Conservation (phyloP, 2,329 filamentous ascomycete species). For the Scedosporium dehoogii region DNA sequence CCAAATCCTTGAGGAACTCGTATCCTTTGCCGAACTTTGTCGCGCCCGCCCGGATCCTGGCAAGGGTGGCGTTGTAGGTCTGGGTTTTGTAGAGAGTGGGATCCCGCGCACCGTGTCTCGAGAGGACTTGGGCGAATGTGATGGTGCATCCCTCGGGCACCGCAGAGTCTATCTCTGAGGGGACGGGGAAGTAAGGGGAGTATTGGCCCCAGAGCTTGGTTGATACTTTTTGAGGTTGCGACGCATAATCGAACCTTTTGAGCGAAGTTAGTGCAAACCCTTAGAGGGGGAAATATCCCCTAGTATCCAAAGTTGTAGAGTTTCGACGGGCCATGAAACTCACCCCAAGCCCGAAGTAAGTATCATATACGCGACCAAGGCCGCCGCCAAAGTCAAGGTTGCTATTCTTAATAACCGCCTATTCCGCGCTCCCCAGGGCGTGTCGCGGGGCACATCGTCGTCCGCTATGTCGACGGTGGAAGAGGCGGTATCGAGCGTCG, state of each 20-base stretch:
- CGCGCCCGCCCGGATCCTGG: conserved; percentile 49
- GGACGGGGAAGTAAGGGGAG: conserved; percentile 70
- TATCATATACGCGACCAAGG: neutral
- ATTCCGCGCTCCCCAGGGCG: neutral
- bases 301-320: neutral
- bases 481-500: neutral
- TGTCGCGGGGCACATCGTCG: neutral
- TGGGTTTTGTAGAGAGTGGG: conserved; percentile 61
- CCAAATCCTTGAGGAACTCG: conserved; percentile 61
- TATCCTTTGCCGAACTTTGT: conserved; percentile 52
- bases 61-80: conserved; percentile 53
- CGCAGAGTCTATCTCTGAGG: conserved; percentile 50
- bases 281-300: neutral
- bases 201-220: conserved; percentile 77
- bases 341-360: neutral
- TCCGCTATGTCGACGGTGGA: neutral
- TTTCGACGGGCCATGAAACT: neutral
- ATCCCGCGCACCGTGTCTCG: conserved; percentile 75
- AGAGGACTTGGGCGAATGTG: conserved; percentile 73
- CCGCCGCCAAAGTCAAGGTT: neutral
- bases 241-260: neutral
- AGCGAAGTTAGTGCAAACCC: neutral
- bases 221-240: neutral
- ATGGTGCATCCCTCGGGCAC: conserved; percentile 60
- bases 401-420: neutral